Base-by-base conservation (phyloP, 2,329 filamentous ascomycete species). In the Cryphonectria radicalis region DNA sequence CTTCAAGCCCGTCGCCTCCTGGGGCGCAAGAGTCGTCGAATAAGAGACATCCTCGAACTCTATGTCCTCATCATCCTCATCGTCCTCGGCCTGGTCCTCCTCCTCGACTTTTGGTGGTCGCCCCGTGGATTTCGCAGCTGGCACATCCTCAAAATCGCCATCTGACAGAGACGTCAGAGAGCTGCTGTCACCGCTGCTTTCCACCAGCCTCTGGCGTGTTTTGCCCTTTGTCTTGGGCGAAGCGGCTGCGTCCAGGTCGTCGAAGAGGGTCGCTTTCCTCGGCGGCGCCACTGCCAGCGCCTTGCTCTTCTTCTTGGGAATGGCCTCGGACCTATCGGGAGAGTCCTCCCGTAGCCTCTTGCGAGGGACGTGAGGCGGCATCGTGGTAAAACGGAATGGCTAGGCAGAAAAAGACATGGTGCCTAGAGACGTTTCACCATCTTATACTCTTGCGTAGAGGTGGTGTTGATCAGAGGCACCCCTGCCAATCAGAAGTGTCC, bases 361-460 rank as follows among this genome's bases (percentile, higher is more conserved):
- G 75, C 90, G 89, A 65, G 90, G 85, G 22, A 93, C 84, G 74
- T 88, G 82, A 35, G 92, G 91, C 77, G 92, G 90, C 91, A 94
- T 94, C 57, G 65, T 79, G 68, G 66, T 42, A 37, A 28, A 63
- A 13, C 19, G 55, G 25, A 10, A 28, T 35, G 46, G 32, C 57
- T 46, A 63, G 22, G 62, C 11, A 63, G 19, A 3, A 42, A 19
- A 64, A 10, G n/a, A 43, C 62, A 64, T 64, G 14, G 10, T 64
- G 40, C 42, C 46, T 25, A 43, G n/a, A 13, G 11, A 17, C 5
- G 14, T 46, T 14, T 28, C 37, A 7, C 35, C 60, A 63, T 40
- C 8, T 8, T 7, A 6, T 25, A 14, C 42, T 25, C 40, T 0
- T 46, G 62, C 25, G 40, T 64, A 28, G 46, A 63, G 4, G 17